Base-by-base conservation (phyloP, 1,284 basidiomycete species). In the Xerocomus nothofagi region DNA sequence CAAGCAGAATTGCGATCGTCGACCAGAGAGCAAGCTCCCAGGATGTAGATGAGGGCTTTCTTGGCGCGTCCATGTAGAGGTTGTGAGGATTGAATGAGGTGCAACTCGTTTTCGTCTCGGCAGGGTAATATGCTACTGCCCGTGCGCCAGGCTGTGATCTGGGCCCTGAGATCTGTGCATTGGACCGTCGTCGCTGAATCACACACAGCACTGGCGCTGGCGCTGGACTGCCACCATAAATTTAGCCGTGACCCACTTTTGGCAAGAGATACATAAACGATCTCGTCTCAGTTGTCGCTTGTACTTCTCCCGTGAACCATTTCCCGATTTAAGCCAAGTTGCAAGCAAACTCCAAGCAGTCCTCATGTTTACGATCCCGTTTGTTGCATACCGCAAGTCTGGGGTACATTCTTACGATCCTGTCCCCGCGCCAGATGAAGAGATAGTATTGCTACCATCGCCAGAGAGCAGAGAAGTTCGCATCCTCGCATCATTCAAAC, bases 11-110 rank as follows among this genome's bases (percentile, higher is more conserved):
- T 1, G 55, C 58, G 3, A 58, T 39, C 6, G 40, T 29, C 6
- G 59, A 65, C 62, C 62, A 61, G 36, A 61, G 46, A 38, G 39
- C 48, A 21, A 65, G 60, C 42, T 61, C 59, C 49, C 50, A 39
- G 23, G 62, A 40, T 15, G 23, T 8, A 14, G 49, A 39, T 18
- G 42, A 2, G 6, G 17, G 14, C 11, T 47, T 54, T 45, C 47
- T 47, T 45, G 14, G 36, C 44, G 38, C 44, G 7, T 51, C 18
- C 62, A 61, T 60, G 49, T 21, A 18, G 39, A 26, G 21, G 42
- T 29, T 33, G 20, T 26, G 49, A 47, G 29, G 39, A 21, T 20
- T 44, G 6, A 8, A 7, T 3, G 29, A 15, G n/a, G 43, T 39
- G 14, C 27, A 7, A 8, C 1, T 31, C 0, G n/a, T 26, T 45